Base-by-base conservation (phyloP, 495 filamentous ascomycete genomes). In the Hyaloscypha finlandica region DNA sequence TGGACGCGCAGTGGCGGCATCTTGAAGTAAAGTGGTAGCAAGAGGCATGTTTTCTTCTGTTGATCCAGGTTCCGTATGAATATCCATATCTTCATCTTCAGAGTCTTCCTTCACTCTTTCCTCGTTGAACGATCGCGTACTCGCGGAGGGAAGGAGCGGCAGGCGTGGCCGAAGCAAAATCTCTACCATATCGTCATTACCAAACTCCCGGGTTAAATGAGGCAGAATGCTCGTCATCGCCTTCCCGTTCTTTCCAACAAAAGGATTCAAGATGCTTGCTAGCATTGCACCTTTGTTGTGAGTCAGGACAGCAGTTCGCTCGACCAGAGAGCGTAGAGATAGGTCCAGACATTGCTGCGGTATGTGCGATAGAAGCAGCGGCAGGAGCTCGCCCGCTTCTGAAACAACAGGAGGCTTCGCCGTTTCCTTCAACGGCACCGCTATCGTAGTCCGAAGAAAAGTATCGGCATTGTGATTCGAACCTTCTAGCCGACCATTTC, bases 191-290 rank as follows among this genome's bases (percentile, higher is more conserved):
- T 85, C 77, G 54, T 87, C 82, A 35, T 80, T 77, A 1, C 87
- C 79, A 71, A 86, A 89, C 53, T 79, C 79, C 62, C 85, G 79
- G 30, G 84, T 84, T 31, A 96, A 78, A 68, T 94, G 89, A 8
- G 93, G 93, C 32, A 97, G 76, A 57, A 96, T 89, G 71, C 90
- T 92, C 16, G 86, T 79, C 64, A 84, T 83, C 48, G 81, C 81
- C 32, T 83, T 83, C 3, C 86, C 85, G 54, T 83, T 83, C 54
- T 80, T 78, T 42, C 84, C 84, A 16, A 84, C 79, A 63, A 88
- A 83, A 1, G 92, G 91, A 76, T 94, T 90, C 60, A 96, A 77
- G 14, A 92, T 86, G 75, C 91, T 93, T 33, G 92, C 89, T 14
- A 93, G 72, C 84, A 96, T 89, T 12, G 89, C 87, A 31, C 84